Conservation (phyloP, 208 protist genomes). For the Trypanosomatidae sp. region DNA sequence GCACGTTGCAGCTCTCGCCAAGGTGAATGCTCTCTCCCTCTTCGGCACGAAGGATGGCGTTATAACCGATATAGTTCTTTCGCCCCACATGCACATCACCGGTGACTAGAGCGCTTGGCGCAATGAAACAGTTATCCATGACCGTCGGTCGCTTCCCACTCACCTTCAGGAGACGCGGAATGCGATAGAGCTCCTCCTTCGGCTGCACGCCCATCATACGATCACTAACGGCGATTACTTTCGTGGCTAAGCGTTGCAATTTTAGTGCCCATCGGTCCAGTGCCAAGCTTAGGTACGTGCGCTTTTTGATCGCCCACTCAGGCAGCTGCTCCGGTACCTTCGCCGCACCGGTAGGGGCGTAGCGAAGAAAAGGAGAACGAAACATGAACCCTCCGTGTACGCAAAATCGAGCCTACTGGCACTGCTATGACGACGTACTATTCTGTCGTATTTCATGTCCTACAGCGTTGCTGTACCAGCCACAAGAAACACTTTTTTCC, state of each 20-base stretch:
- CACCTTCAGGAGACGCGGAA: slow-evolving; percentile 78
- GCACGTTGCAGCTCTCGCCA: slow-evolving; percentile 90
- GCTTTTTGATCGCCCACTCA: slow-evolving; percentile 70
- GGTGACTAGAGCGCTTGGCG: slow-evolving; percentile 78
- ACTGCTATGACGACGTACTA: not conserved
- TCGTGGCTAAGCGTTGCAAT: slow-evolving; percentile 43
- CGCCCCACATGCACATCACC: slow-evolving; percentile 85
- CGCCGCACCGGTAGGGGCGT: slow-evolving; percentile 18
- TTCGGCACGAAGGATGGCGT: slow-evolving; percentile 85
- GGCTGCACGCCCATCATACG: slow-evolving; percentile 75
- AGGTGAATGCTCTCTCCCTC: slow-evolving; percentile 78
- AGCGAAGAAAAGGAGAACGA: slow-evolving; percentile 30
- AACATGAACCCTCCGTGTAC: slow-evolving; percentile 28
- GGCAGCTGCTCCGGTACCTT: slow-evolving; percentile 57
- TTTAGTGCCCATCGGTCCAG: slow-evolving; percentile 41
- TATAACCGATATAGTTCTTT: slow-evolving; percentile 93
- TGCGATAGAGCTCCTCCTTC: slow-evolving; percentile 72
- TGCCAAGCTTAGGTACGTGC: slow-evolving; percentile 39
- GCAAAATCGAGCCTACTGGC: not conserved
- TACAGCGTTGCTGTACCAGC: not conserved
- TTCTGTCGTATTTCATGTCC: not conserved
- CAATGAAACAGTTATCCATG: slow-evolving; percentile 91
- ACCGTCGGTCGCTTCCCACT: slow-evolving; percentile 72
- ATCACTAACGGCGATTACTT: slow-evolving; percentile 59
- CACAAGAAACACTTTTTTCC: not conserved